Percentiles rank a stretch among this genome's conserved stretches.
Conservation (phyloP, 352 stramenopile species). For the Globisporangium cylindrosporum region DNA sequence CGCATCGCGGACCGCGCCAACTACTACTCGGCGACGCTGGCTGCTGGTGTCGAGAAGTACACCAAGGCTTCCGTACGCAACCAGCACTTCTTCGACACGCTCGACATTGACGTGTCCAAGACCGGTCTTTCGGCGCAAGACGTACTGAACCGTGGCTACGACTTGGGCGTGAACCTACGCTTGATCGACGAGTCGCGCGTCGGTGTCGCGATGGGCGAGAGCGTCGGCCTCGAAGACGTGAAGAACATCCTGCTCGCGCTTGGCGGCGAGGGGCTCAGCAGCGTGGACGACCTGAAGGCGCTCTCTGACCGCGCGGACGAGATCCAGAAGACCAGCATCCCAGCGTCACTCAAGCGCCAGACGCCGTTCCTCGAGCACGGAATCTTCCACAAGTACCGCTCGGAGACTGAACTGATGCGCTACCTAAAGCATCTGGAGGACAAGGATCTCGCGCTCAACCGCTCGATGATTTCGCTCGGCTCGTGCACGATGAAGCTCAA, state of each 20-base stretch:
- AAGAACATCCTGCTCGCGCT: slow-evolving; percentile 83
- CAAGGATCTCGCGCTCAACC: slow-evolving; percentile 98
- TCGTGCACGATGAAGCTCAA: slow-evolving; percentile 99
- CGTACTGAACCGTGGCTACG: slow-evolving; percentile 63
- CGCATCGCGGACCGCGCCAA: slow-evolving; percentile 94
- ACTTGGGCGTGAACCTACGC: slow-evolving; percentile 85
- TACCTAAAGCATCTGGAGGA: slow-evolving; percentile 99
- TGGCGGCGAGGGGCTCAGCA: slow-evolving; percentile 32
- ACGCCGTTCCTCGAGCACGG: slow-evolving; percentile 91
- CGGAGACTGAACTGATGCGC: slow-evolving; percentile 93
- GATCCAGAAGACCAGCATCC: slow-evolving; percentile 61
- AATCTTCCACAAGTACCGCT: slow-evolving; percentile 98
- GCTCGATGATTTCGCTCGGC: slow-evolving; percentile 99
- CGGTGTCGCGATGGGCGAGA: slow-evolving; percentile 97
- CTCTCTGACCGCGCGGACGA: slow-evolving; percentile 54
- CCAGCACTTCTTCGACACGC: slow-evolving; percentile 96
- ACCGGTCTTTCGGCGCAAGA: slow-evolving; percentile 76
- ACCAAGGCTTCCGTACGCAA: slow-evolving; percentile 55
- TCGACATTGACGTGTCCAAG: slow-evolving; percentile 88
- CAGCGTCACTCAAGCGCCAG: slow-evolving; percentile 49
- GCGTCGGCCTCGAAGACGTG: slow-evolving; percentile 91
- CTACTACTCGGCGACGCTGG: slow-evolving; percentile 88
- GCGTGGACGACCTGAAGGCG: slow-evolving; percentile 40
- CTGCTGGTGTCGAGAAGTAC: slow-evolving; percentile 88
- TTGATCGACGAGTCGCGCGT: slow-evolving; percentile 83